Evolutionary conservation across 108 stramenopile species (phyloP).

Genomic region (Craspedostauros australis): DNA sequence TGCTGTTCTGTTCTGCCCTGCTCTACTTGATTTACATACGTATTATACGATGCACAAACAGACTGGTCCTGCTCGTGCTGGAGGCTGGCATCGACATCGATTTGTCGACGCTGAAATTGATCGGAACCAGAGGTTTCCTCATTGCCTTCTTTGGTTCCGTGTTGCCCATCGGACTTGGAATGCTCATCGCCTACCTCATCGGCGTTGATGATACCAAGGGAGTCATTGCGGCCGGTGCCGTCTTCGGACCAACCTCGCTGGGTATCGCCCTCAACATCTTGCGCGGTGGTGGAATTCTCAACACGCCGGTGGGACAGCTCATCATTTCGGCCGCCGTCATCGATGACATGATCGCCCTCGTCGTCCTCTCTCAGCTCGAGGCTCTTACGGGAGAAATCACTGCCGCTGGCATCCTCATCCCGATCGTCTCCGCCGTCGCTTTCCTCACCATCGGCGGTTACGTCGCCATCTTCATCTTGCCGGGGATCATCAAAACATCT

Average conservation of each 20-base stretch:
- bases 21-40: background rate
- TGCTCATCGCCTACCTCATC: constrained; percentile 39
- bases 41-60: background rate
- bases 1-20: background rate
- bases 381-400: constrained; percentile 48
- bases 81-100: constrained; percentile 85
- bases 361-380: constrained; percentile 63
- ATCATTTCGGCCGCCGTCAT: constrained; percentile 80
- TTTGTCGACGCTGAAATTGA: constrained; percentile 61
- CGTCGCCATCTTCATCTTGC: constrained; percentile 50
- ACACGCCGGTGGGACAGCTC: constrained; percentile 81
- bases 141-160: constrained; percentile 74
- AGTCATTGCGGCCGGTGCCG: constrained; percentile 62
- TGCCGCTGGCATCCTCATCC: constrained; percentile 43
- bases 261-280: constrained; percentile 81
- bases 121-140: constrained; percentile 64
- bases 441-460: constrained; percentile 70
- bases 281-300: constrained; percentile 54
- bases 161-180: constrained; percentile 67
- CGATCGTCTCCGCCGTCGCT: constrained; percentile 57
- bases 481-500: constrained; percentile 33
- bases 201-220: constrained; percentile 38
- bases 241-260: constrained; percentile 72
- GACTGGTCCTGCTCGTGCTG: constrained; percentile 58
- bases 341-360: constrained; percentile 83